Evolutionary conservation across 2,329 filamentous ascomycete species (phyloP).

Genomic region (Massarina eburnea): DNA sequence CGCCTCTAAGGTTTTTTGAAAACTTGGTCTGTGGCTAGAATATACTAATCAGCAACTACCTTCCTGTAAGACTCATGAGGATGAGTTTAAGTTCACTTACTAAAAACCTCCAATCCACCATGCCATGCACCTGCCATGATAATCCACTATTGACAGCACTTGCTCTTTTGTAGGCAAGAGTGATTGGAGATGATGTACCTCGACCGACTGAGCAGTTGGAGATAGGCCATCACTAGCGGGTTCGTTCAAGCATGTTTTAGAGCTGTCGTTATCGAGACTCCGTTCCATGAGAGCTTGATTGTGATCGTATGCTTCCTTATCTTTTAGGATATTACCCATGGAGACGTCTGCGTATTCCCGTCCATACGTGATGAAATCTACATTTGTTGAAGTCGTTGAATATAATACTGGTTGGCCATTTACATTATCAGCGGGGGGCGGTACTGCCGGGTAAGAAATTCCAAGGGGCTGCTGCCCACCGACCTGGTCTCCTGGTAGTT

Average conservation of each 20-base stretch:
- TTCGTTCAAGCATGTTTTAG: slow-evolving; percentile 10
- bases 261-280: slow-evolving; percentile 17
- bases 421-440: slow-evolving; percentile 1
- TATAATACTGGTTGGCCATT: neutral
- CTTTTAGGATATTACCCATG: slow-evolving; percentile 25
- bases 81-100: neutral
- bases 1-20: slow-evolving; percentile 42
- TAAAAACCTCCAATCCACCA: slow-evolving; percentile 46
- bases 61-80: neutral
- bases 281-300: slow-evolving; percentile 16
- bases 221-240: slow-evolving; percentile 19
- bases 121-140: slow-evolving; percentile 43
- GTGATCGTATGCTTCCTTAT: slow-evolving; percentile 22
- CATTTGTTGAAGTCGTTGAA: slow-evolving; percentile 9
- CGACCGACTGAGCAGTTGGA: slow-evolving; percentile 24
- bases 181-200: slow-evolving; percentile 37
- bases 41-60: slow-evolving; percentile 9
- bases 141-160: slow-evolving; percentile 36
- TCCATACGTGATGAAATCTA: slow-evolving; percentile 25
- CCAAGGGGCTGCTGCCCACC: neutral
- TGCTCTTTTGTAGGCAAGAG: slow-evolving; percentile 37
- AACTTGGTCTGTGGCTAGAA: slow-evolving; percentile 35
- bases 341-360: slow-evolving; percentile 25
- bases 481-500: neutral
- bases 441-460: neutral